Evolutionary conservation across 129 eudicot genomes (phyloP), one percentile per base, ranked within the genome.

Genomic region (Centrapalus pauciflorus): DNA sequence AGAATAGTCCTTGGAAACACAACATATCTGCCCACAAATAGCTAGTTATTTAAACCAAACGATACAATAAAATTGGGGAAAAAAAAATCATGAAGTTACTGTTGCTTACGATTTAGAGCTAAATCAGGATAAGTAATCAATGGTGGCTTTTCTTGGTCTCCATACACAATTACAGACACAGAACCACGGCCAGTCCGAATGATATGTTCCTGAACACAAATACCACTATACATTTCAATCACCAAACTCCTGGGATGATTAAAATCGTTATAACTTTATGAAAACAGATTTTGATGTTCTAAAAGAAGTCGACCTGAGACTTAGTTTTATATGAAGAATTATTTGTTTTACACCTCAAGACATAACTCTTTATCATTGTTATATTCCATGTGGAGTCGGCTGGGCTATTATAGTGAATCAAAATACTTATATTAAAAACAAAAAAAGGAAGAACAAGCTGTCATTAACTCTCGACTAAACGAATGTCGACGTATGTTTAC

Each of bases 1-100:
- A 86, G 88, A 94, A 94, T 65, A 94, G 72, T 69, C 99, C 99
- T 84, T 94, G 99, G 73, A 94, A 94, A 73, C 99, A 94, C 21
- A 90, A 89, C 92, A 94, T 71, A 75, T 94, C 99, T 94, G 95
- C 67, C 20, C 48, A 26, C 20, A 28, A 59, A 34, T 33, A 55
- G 7, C 8, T 20, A 37, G 23, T 14, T 49, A 37, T 55, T 40
- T 54, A 55, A 48, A 72, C 35, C 17, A 24, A 49, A 26, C 5
- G 23, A 48, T 5, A 16, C 6, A 21, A 52, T 8, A 11, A 43
- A 27, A 63, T 17, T 14, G 54, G 43, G 20, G 5, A 3, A 4
- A 19, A 79, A 29, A 23, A 45, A 67, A 28, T 19, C 40, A 64
- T 4, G 24, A 27, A 37, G n/a, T 9, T 55, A 30, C 12, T 48